phyloP scores from a whole-genome alignment of 176 grass and related monocot genomes.

The Miscanthus lutarioriparius region DNA sequence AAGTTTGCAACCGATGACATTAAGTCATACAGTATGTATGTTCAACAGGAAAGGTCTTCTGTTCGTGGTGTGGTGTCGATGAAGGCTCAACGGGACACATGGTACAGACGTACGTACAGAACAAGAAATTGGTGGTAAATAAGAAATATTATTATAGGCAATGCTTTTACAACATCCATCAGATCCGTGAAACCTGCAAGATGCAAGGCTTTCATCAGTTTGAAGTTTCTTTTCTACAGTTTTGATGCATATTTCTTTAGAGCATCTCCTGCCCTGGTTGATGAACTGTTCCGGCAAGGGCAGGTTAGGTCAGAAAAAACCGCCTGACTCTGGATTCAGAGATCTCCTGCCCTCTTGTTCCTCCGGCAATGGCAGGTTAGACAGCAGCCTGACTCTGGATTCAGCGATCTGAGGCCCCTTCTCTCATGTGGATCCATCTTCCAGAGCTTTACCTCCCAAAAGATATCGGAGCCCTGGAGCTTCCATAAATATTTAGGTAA shows the following conservation, averaged over 20 bases:
- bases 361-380: slow-evolving; percentile 56
- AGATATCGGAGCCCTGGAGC: too few relatives aligned
- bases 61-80: too few relatives aligned
- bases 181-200: neutral
- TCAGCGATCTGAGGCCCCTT: slow-evolving; percentile 52
- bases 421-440: slow-evolving; percentile 53
- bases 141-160: neutral
- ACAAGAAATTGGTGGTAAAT: neutral
- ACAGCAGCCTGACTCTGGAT: slow-evolving; percentile 39
- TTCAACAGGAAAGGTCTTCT: too few relatives aligned
- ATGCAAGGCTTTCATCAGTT: neutral
- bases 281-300: slow-evolving; percentile 47
- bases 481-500: too few relatives aligned
- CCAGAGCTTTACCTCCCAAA: slow-evolving; percentile 78
- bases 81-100: neutral
- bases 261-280: slow-evolving; percentile 43
- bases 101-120: neutral
- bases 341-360: slow-evolving; percentile 48
- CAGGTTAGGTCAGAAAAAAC: too few relatives aligned
- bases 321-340: slow-evolving; percentile 54
- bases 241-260: slow-evolving; percentile 61
- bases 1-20: too few relatives aligned
- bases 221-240: slow-evolving; percentile 34
- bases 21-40: too few relatives aligned
- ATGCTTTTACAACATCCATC: neutral